Evolutionary conservation across 768 basidiomycete genomes (phyloP).

Genomic region (Russula virescens): DNA sequence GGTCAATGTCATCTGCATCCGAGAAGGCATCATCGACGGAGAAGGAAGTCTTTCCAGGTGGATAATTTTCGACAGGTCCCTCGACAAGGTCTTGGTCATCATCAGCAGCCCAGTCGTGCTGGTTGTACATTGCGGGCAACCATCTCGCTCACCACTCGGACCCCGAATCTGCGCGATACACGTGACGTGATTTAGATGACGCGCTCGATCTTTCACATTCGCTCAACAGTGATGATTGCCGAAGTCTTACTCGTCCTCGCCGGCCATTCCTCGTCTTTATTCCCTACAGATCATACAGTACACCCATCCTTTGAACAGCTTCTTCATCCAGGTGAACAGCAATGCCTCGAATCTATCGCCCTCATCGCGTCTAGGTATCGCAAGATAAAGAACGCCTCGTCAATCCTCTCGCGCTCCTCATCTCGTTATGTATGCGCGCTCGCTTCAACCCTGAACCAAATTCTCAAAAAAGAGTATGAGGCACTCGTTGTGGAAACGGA

Average conservation of each 20-base stretch:
- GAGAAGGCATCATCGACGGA: conserved; percentile 61
- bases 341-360: conserved; percentile 76
- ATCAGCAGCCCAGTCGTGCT: conserved; percentile 2
- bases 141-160: no score
- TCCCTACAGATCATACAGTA: conserved; percentile 52
- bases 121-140: conserved; percentile 6
- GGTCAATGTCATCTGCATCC: conserved; percentile 47
- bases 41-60: background rate
- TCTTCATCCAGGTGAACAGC: conserved; percentile 84
- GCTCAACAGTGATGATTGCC: conserved; percentile 65
- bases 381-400: conserved; percentile 57
- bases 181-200: background rate
- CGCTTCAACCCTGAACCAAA: conserved; percentile 63
- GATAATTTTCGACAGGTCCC: background rate
- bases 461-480: conserved; percentile 78
- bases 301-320: conserved; percentile 62
- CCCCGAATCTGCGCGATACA: background rate
- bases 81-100: background rate
- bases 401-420: conserved; percentile 45
- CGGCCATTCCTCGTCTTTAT: conserved; percentile 83
- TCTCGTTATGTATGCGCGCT: conserved; percentile 79
- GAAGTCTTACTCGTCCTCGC: conserved; percentile 83
- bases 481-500: conserved; percentile 74
- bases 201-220: background rate
- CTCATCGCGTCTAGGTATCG: conserved; percentile 70